phyloP scores from a whole-genome alignment of 2,329 filamentous ascomycete genomes.

The Colletotrichum sp. region DNA sequence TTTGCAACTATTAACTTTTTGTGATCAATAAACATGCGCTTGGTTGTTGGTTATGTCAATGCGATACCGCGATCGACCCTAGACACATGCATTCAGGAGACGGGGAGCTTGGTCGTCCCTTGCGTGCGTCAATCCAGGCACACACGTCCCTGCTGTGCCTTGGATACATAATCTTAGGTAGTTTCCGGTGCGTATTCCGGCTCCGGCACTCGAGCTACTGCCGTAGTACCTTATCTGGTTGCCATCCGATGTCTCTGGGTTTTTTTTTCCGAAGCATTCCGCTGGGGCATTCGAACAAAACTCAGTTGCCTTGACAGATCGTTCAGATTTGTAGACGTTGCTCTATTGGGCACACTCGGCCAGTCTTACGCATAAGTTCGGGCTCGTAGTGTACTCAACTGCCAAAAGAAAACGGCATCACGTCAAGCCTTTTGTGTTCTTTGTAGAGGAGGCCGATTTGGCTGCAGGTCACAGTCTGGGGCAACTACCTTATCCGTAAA shows the following conservation, averaged over 20 bases:
- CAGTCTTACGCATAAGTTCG: background rate
- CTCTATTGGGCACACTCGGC: background rate
- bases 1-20: background rate
- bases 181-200: background rate
- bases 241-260: slow-evolving; percentile 1
- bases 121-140: background rate
- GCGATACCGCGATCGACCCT: slow-evolving; percentile 1
- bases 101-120: background rate
- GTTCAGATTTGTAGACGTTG: background rate
- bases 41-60: background rate
- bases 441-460: background rate
- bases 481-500: background rate
- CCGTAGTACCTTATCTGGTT: background rate
- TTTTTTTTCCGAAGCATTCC: background rate
- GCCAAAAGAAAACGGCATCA: background rate
- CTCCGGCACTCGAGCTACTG: background rate
- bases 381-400: background rate
- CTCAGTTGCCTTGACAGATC: background rate
- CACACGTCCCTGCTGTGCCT: background rate
- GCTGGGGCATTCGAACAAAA: background rate
- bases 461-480: background rate
- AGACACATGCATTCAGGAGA: background rate
- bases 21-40: background rate
- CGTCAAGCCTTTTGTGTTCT: background rate
- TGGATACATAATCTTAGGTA: background rate